phyloP scores from a whole-genome alignment of 495 filamentous ascomycete species.

The Penicillium goetzii region DNA sequence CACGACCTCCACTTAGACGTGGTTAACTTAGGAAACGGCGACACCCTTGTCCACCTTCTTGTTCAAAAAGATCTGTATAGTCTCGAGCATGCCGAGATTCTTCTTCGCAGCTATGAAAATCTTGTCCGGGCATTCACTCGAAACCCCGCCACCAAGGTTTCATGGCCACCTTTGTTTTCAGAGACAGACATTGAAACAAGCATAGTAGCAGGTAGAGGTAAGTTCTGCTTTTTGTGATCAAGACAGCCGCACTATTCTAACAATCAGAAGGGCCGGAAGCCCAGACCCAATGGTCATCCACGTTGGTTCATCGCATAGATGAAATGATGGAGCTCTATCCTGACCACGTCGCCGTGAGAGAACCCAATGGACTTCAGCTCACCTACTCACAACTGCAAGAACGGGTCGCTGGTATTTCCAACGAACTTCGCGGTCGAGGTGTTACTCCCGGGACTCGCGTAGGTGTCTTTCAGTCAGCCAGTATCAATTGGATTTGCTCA shows the following conservation, averaged over 20 bases:
- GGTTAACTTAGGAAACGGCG: slow-evolving; percentile 17
- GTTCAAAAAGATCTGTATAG: slow-evolving; percentile 33
- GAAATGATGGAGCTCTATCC: slow-evolving; percentile 20
- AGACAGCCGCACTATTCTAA: background rate
- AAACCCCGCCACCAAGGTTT: slow-evolving; percentile 28
- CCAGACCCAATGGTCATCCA: slow-evolving; percentile 35
- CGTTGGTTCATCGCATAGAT: slow-evolving; percentile 41
- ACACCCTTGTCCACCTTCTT: slow-evolving; percentile 18
- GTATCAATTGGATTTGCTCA: slow-evolving; percentile 50
- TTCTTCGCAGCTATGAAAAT: slow-evolving; percentile 35
- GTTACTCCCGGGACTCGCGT: slow-evolving; percentile 10
- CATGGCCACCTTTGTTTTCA: slow-evolving; percentile 23
- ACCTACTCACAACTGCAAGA: slow-evolving; percentile 22
- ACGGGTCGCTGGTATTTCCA: slow-evolving; percentile 20
- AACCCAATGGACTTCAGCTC: slow-evolving; percentile 12
- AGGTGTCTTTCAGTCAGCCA: slow-evolving; percentile 30
- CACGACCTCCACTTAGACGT: slow-evolving; percentile 32
- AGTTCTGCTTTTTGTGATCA: background rate
- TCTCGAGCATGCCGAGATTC: slow-evolving; percentile 26
- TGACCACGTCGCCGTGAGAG: slow-evolving; percentile 18
- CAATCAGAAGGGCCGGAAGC: slow-evolving; percentile 24
- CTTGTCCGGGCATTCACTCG: slow-evolving; percentile 30
- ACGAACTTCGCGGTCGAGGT: slow-evolving; percentile 20
- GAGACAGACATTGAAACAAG: slow-evolving; percentile 17
- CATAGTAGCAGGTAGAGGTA: slow-evolving; percentile 23